phyloP scores from a whole-genome alignment of 2,329 filamentous ascomycete genomes.

The Emergomyces africanus region DNA sequence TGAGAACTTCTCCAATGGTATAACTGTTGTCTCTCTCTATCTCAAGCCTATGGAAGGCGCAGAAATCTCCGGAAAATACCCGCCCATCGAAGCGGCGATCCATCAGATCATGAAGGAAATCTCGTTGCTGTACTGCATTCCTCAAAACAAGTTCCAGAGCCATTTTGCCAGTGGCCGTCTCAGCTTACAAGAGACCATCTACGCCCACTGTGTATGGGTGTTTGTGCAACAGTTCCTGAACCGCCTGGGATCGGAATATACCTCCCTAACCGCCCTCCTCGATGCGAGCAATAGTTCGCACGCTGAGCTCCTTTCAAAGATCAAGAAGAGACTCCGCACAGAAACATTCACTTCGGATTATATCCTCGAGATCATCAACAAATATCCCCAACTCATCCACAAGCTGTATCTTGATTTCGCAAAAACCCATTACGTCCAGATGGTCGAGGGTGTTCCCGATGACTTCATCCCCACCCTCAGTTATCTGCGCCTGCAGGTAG shows the following conservation, averaged over 20 bases:
- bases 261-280: conserved; percentile 67
- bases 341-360: conserved; percentile 98
- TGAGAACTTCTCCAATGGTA: conserved; percentile 97
- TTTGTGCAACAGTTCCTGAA: conserved; percentile 98
- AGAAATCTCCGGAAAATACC: conserved; percentile 44
- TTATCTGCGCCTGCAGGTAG: conserved; percentile 52
- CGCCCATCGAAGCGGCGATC: conserved; percentile 85
- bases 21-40: conserved; percentile 94
- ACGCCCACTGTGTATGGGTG: conserved; percentile 94
- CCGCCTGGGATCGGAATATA: conserved; percentile 82
- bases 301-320: conserved; percentile 75
- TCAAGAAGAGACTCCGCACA: conserved; percentile 87
- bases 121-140: conserved; percentile 92
- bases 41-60: conserved; percentile 58
- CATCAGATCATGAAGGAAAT: conserved; percentile 99
- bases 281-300: conserved; percentile 72
- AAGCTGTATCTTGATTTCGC: conserved; percentile 87
- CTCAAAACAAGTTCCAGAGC: conserved; percentile 88
- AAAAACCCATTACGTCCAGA: conserved; percentile 65
- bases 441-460: conserved; percentile 45
- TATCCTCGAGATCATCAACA: conserved; percentile 91
- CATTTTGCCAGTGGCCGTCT: conserved; percentile 77
- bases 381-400: conserved; percentile 76
- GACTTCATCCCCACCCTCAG: conserved; percentile 59
- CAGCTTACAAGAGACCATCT: conserved; percentile 92